phyloP scores from a whole-genome alignment of 805 yeast species.

The Metschnikowia koreensis region DNA sequence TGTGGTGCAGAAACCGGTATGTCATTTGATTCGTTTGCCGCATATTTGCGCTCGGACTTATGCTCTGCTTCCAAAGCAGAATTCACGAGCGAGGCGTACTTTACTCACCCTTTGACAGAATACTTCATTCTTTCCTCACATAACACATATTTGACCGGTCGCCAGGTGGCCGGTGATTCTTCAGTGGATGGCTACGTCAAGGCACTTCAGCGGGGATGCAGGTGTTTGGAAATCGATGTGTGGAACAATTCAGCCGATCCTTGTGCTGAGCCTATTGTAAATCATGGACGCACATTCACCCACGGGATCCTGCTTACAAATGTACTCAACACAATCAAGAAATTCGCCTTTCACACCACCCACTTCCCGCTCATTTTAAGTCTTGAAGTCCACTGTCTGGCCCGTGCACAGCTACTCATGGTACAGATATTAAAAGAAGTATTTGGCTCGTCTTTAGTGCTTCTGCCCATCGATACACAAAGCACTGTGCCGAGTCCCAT shows the following conservation, averaged over 20 bases:
- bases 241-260: constrained; percentile 73
- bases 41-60: constrained; percentile 12
- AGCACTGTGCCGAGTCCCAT: constrained; percentile 61
- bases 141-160: constrained; percentile 85
- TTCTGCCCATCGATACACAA: constrained; percentile 33
- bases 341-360: constrained; percentile 85
- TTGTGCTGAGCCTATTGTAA: constrained; percentile 72
- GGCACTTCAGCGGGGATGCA: constrained; percentile 86
- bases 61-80: constrained; percentile 10
- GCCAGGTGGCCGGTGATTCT: constrained; percentile 83
- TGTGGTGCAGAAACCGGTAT: background rate
- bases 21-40: constrained; percentile 2
- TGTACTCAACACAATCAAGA: constrained; percentile 70
- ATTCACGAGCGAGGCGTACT: constrained; percentile 21
- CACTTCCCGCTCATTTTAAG: constrained; percentile 85
- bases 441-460: constrained; percentile 58
- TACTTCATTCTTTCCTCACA: constrained; percentile 93
- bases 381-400: constrained; percentile 77
- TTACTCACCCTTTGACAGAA: constrained; percentile 65
- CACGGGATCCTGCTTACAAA: constrained; percentile 64
- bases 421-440: constrained; percentile 50
- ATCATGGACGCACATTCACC: constrained; percentile 86
- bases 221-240: constrained; percentile 91
- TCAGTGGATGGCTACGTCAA: constrained; percentile 87
- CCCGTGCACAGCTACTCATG: constrained; percentile 62